Evolutionary conservation across 2,329 filamentous ascomycete species (phyloP), one percentile per base, ranked within the genome.

Genomic region (Stachybotrys echinatus): DNA sequence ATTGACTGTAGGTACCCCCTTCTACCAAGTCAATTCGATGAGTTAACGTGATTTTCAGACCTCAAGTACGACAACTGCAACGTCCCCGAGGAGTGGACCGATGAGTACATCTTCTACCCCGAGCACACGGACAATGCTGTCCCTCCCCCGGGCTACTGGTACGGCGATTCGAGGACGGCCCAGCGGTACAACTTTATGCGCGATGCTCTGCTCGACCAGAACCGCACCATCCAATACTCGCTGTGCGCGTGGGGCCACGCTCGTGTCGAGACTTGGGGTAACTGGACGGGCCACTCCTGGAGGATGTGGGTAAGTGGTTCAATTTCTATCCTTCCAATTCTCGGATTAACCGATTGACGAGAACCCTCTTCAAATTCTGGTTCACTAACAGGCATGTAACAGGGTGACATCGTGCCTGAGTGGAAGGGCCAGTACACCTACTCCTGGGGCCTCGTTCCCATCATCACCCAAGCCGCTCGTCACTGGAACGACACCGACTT

Each of bases 201-300:
- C n/a, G 71, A 80, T 57, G 75, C 75, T 1, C 64, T 82, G 3
- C 57, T 69, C 1, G 66, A 56, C 19, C 70, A 74, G 48, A 64
- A 72, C 45, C 65, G 70, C 14, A 66, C 71, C 0, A 80, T 81
- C 12, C 59, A 76, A 4, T 81, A 74, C 60, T 74, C 68, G 12
- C 63, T 82, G 14, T 82, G 77, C 57, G 69, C 75, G 23, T 81
- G 79, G 77, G 79, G 79, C 4, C 59, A 70, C 17, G 76, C 73
- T 0, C 65, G 73, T 17, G 76, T 81, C 4, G 69, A 73, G 48
- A 57, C 60, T 3, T 82, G 78, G 76, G 79, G 73, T 6, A 72
- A 72, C 49, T 55, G 61, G 6, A 74, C 71, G 0, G 77, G 73
- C 2, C 73, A 75, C 50, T 74, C 70, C 22, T 77, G 68, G 71